Conservation (phyloP, 306 rosid genomes). For the Pachyrhizus erosus region DNA sequence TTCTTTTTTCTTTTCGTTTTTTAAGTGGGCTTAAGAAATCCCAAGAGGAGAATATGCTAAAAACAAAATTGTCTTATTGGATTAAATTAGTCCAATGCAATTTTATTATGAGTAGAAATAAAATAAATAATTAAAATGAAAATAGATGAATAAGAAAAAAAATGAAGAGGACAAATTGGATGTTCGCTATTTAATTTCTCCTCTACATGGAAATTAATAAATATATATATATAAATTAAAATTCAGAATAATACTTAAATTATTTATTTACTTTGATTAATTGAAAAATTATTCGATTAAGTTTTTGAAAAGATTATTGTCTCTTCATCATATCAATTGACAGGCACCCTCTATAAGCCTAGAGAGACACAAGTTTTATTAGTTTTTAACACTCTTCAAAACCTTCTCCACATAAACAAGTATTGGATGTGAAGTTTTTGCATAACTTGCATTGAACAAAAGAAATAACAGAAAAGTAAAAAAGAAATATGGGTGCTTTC, state of each 20-base stretch:
- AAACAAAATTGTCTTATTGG: too few species aligned
- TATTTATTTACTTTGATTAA: neutral
- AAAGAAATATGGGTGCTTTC: conserved; percentile 23
- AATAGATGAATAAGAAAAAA: too few species aligned
- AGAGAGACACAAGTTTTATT: neutral
- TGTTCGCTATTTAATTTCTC: too few species aligned
- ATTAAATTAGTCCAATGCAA: too few species aligned
- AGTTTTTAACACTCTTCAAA: neutral
- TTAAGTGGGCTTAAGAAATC: too few species aligned
- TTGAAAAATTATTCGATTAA: neutral
- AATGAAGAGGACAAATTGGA: too few species aligned
- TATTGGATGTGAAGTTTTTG: neutral
- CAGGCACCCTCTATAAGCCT: neutral
- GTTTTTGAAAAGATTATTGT: neutral
- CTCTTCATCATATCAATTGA: neutral
- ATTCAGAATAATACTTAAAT: neutral
- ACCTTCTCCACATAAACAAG: neutral
- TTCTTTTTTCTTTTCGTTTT: too few species aligned
- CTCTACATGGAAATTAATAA: too few species aligned
- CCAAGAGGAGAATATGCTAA: too few species aligned
- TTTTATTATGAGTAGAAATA: too few species aligned
- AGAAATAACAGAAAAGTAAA: neutral
- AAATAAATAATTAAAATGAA: too few species aligned
- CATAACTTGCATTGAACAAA: neutral
- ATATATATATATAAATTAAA: neutral